These are phyloP conservation scores for Nepenthes gracilis DNA, from an alignment of 148 eudicot genomes.

Conservation along the genomic window DNA sequence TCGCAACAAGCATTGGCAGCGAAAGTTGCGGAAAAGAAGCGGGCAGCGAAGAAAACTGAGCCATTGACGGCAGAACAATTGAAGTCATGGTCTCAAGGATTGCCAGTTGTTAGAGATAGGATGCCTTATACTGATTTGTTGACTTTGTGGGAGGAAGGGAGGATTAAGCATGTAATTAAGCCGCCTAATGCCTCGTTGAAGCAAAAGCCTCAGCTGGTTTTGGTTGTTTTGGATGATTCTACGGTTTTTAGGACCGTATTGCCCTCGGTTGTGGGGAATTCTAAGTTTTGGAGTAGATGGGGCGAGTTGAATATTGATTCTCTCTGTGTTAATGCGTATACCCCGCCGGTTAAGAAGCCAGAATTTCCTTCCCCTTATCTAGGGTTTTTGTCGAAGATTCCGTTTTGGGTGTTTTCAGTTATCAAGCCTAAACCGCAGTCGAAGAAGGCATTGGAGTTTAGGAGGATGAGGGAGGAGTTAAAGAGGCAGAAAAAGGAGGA, in stretches of 20 bases:
- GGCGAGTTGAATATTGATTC: slow-evolving; percentile 53
- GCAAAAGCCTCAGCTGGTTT: slow-evolving; percentile 45
- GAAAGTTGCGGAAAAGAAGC: slow-evolving; percentile 48
- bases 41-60: slow-evolving; percentile 37
- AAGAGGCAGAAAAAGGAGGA: slow-evolving; percentile 42
- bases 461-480: slow-evolving; percentile 63
- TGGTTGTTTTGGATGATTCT: slow-evolving; percentile 73
- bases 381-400: slow-evolving; percentile 49
- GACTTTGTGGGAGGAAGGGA: slow-evolving; percentile 50
- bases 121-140: slow-evolving; percentile 56
- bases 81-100: slow-evolving; percentile 57
- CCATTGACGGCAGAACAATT: slow-evolving; percentile 52
- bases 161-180: slow-evolving; percentile 68
- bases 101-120: slow-evolving; percentile 54
- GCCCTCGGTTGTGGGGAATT: slow-evolving; percentile 55
- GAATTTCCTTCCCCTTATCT: slow-evolving; percentile 61
- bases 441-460: slow-evolving; percentile 61
- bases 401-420: slow-evolving; percentile 25
- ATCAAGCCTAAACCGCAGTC: slow-evolving; percentile 50
- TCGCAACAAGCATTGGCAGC: slow-evolving; percentile 54
- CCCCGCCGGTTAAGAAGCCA: slow-evolving; percentile 69
- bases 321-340: slow-evolving; percentile 68
- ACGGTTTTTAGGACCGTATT: slow-evolving; percentile 76
- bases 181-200: slow-evolving; percentile 34
- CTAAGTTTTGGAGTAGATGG: slow-evolving; percentile 71